These are phyloP conservation scores for Besnoitia besnoiti DNA, from an alignment of 169 alveolate genomes.

Conservation along the genomic window DNA sequence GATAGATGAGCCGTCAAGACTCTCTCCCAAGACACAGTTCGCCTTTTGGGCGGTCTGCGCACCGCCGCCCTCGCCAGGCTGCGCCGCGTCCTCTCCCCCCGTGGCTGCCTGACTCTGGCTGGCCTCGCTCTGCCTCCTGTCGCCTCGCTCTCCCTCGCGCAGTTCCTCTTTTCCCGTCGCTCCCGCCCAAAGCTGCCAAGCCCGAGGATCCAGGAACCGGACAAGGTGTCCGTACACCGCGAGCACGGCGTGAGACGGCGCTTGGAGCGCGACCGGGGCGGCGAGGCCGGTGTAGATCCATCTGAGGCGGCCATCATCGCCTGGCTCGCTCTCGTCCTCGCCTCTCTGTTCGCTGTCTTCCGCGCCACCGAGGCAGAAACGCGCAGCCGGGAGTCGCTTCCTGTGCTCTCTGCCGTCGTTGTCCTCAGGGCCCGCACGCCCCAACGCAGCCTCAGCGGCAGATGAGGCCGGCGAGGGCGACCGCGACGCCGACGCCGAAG, in stretches of 20 bases:
- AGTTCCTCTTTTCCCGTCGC: not conserved
- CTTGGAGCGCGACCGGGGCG: constrained; percentile 27
- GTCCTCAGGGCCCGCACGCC: too few species aligned
- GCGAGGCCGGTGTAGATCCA: constrained; percentile 62
- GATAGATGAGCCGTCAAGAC: too few species aligned
- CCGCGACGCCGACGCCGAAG: not conserved
- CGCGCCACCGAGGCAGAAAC: too few species aligned
- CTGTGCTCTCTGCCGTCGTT: not conserved
- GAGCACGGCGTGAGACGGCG: not conserved
- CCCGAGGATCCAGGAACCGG: constrained; percentile 46
- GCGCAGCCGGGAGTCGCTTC: not conserved
- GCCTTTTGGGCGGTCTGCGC: not conserved
- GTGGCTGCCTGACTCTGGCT: not conserved
- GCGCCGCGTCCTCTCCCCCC: not conserved
- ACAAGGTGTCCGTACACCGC: constrained; percentile 67
- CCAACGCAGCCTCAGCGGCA: too few species aligned
- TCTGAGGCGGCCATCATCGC: not conserved
- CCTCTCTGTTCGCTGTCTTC: not conserved
- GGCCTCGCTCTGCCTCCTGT: too few species aligned
- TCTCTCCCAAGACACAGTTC: too few species aligned
- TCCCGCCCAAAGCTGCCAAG: constrained; percentile 11
- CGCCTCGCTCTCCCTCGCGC: not conserved
- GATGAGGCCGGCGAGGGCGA: not conserved
- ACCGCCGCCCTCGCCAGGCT: not conserved
- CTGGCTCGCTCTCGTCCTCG: not conserved